These are phyloP conservation scores for Tylopilus balloui DNA, from an alignment of 768 basidiomycete species.

Conservation along the genomic window DNA sequence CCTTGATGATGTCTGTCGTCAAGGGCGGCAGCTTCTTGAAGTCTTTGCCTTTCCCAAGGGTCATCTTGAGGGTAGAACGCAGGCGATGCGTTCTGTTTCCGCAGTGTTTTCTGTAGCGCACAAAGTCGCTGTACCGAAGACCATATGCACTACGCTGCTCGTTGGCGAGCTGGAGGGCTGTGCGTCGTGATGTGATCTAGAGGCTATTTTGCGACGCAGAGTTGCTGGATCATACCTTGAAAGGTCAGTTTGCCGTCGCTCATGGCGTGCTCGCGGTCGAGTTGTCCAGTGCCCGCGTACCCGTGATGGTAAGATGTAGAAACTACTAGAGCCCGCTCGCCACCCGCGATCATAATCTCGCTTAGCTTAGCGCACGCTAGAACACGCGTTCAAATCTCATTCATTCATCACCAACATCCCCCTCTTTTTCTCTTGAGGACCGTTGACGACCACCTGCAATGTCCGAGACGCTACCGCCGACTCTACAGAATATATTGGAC, in stretches of 20 bases:
- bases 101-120: constrained; percentile 91
- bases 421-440: constrained; percentile 6
- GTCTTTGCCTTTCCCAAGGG: constrained; percentile 84
- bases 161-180: constrained; percentile 81
- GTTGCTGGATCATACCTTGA: constrained; percentile 34
- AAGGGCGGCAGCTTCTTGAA: constrained; percentile 80
- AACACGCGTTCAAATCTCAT: constrained; percentile 23
- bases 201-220: neutral
- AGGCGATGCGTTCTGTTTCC: constrained; percentile 86
- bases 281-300: neutral
- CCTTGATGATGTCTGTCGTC: constrained; percentile 64
- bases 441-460: constrained; percentile 31
- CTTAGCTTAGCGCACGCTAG: constrained; percentile 11
- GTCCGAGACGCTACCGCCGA: constrained; percentile 67
- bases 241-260: constrained; percentile 32
- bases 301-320: constrained; percentile 17
- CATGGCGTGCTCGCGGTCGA: constrained; percentile 13
- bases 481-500: constrained; percentile 91
- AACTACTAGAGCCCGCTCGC: neutral
- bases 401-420: constrained; percentile 1
- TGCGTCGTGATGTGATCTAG: constrained; percentile 3
- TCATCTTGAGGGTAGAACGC: constrained; percentile 77
- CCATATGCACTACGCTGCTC: constrained; percentile 90
- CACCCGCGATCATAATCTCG: constrained; percentile 6
- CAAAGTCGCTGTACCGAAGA: constrained; percentile 83